Evolutionary conservation across 176 grass and related monocot genomes (phyloP), one percentile per base, ranked within the genome.

Genomic region (Rhynchospora breviuscula): DNA sequence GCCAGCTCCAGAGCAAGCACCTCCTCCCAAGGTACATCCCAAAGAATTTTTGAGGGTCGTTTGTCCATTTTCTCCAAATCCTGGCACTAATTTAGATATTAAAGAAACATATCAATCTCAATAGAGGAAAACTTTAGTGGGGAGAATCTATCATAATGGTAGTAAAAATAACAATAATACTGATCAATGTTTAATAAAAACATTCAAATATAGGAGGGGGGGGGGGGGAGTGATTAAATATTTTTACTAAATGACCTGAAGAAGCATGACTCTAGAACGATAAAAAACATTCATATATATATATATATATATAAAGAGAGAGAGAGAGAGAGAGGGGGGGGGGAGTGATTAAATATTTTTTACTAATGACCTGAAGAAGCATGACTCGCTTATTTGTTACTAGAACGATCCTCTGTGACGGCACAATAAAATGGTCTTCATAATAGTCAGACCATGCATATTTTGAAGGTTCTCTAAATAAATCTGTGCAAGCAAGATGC

Each of bases 361-460:
- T n/a, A 76, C 72, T 46, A 76, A 53, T 79, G 49, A 95, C 95
- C 95, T 98, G 92, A 79, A 98, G 92, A 72, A 98, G 86, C 85
- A 93, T 93, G 82, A 98, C 87, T 78, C 95, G 86, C 67, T 93
- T 98, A 83, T 91, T 94, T 82, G 95, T 95, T 80, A 91, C 82
- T 60, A 98, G 85, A 82, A 91, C 87, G 78, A 95, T 83, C 87
- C 89, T 95, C 70, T 98, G 90, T 62, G 86, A 88, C 76, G 85
- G 82, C 79, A 93, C 85, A 87, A 95, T 74, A 84, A 88, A 95
- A 91, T 98, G 88, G 56, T 90, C 87, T 90, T 93, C 95, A 25
- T 98, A 98, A 81, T 93, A 98, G 89, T 98, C 95, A 59, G 95
- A 95, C 95, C 95, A 98, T 89, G 95, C 95, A 85, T 93, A 98